Percentiles rank a stretch among this genome's conserved stretches.
phyloP scores from a whole-genome alignment of 1,284 basidiomycete species.

The Apiotrichum brassicae region DNA sequence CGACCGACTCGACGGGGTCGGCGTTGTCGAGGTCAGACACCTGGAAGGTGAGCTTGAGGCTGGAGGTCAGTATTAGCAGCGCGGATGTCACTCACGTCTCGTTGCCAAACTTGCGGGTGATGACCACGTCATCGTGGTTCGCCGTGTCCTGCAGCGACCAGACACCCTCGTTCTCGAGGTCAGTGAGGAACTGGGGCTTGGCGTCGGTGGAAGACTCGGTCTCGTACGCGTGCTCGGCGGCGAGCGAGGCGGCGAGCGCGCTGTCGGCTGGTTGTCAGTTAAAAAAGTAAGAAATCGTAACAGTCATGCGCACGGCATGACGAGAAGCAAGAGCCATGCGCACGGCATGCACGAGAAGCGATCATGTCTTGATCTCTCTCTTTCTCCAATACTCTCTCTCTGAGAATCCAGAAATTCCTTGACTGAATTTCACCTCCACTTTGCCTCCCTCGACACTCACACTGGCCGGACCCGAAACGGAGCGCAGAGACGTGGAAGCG shows the following conservation, averaged over 20 bases:
- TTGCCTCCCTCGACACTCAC: slow-evolving; percentile 20
- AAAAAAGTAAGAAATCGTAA: too few species aligned
- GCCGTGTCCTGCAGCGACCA: slow-evolving; percentile 76
- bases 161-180: slow-evolving; percentile 65
- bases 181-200: slow-evolving; percentile 68
- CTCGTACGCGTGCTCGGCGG: slow-evolving; percentile 82
- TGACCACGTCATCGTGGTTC: slow-evolving; percentile 74
- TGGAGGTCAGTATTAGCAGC: slow-evolving; percentile 10
- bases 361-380: too few species aligned
- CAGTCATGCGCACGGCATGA: neutral
- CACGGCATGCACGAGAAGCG: too few species aligned
- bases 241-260: slow-evolving; percentile 65
- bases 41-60: slow-evolving; percentile 46
- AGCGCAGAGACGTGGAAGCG: slow-evolving; percentile 32
- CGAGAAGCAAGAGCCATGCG: too few species aligned
- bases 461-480: slow-evolving; percentile 37
- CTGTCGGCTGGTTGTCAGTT: slow-evolving; percentile 57
- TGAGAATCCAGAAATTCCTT: too few species aligned
- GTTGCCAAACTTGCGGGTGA: slow-evolving; percentile 81
- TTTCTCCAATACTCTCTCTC: too few species aligned
- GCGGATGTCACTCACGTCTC: slow-evolving; percentile 60
- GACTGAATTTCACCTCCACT: neutral
- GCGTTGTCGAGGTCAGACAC: slow-evolving; percentile 43
- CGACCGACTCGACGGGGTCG: slow-evolving; percentile 15
- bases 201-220: slow-evolving; percentile 55